Evolutionary conservation across 108 stramenopile genomes (phyloP), one percentile per base, ranked within the genome.

Genomic region (Nitzschia putrida): DNA sequence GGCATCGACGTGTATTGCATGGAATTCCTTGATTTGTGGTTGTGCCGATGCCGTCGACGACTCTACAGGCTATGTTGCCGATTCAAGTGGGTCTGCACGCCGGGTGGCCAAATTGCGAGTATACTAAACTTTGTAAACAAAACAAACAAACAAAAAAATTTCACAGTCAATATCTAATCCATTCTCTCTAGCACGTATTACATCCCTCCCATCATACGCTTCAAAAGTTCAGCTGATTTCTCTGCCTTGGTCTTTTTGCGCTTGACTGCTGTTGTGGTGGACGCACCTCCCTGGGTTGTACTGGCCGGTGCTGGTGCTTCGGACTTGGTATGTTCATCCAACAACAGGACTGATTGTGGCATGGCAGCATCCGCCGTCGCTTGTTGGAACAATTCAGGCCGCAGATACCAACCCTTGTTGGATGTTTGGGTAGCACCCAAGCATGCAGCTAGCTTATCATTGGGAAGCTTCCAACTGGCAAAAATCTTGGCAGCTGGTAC

Each of bases 401-500:
- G 66, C 5, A 73, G 13, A 42, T 61, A 80, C 68, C 72, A 74
- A 20, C 63, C 79, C 8, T 49, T 29, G 12, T 16, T 22, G 7
- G 40, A 42, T 1, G 20, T 20, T 0, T 18, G 3, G 0, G 24
- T 0, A 8, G 61, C 49, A 9, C 11, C 34, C n/a, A 59, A 7
- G 26, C 13, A 6, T 40, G 20, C 22, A 12, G 10, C 39, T 21
- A 29, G 47, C 14, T 55, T 53, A 16, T 47, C 42, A 38, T 16
- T 49, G 24, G 61, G 50, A n/a, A 23, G 49, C 57, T 85, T 89
- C 91, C 88, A 92, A 53, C 80, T 84, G 3, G 87, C 86, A 77
- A 82, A 85, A 23, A 93, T 70, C 57, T 87, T 90, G 40, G 89
- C 89, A 12, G 92, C 92, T 1, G 92, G 92, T 1, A 93, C 88